phyloP scores from a whole-genome alignment of 2,329 filamentous ascomycete species.

The Fusarium sp. region DNA sequence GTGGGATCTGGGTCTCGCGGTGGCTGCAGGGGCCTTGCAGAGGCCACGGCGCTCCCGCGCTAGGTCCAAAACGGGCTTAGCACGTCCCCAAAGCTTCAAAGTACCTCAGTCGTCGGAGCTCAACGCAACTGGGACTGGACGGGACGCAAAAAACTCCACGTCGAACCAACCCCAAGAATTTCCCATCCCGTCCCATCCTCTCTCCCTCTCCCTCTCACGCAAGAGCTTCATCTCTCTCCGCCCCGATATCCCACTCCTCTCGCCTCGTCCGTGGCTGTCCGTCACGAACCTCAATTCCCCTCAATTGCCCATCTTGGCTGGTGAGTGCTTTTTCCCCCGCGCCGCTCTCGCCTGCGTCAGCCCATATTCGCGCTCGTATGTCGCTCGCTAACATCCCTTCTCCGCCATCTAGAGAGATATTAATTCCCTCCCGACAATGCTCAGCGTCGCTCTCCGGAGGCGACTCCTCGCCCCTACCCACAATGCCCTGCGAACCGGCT shows the following conservation, averaged over 20 bases:
- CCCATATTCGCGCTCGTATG: conserved; percentile 35
- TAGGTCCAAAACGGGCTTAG: conserved; percentile 41
- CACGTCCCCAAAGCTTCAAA: conserved; percentile 47
- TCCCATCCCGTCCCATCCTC: conserved; percentile 46
- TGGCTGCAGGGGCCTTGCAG: conserved; percentile 9
- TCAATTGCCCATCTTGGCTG: conserved; percentile 41
- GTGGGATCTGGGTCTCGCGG: conserved; percentile 17
- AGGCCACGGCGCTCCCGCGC: conserved; percentile 26
- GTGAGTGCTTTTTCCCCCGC: conserved; percentile 32
- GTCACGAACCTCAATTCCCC: conserved; percentile 38
- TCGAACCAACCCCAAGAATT: conserved; percentile 53
- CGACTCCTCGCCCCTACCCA: conserved; percentile 66
- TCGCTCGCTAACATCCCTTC: conserved; percentile 36
- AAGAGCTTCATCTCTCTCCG: conserved; percentile 41
- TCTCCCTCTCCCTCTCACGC: conserved; percentile 47
- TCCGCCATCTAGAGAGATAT: conserved; percentile 43
- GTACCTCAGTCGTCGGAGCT: conserved; percentile 53
- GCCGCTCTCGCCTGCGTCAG: conserved; percentile 13
- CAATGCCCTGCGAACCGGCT: conserved; percentile 62
- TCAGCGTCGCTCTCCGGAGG: conserved; percentile 73
- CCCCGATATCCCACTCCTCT: conserved; percentile 30
- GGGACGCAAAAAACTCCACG: conserved; percentile 51
- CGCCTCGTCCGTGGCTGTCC: conserved; percentile 30
- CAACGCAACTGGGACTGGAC: conserved; percentile 48
- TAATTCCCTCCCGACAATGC: conserved; percentile 59